Conservation (phyloP, 352 stramenopile genomes). For the Hyaloperonospora arabidopsidis region DNA sequence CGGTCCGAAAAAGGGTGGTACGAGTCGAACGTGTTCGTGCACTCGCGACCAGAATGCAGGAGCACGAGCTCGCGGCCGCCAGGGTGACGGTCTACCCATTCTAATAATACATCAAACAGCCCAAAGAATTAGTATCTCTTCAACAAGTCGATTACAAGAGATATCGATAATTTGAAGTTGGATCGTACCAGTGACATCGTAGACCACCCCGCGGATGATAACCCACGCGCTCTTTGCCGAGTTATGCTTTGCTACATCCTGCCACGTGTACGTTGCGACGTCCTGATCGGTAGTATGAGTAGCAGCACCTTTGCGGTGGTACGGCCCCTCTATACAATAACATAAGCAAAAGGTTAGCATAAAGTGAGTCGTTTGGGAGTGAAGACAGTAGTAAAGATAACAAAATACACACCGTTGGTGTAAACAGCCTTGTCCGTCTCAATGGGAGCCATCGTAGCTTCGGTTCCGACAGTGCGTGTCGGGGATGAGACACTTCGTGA, state of each 20-base stretch:
- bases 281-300: constrained; percentile 15
- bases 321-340: constrained; percentile 30
- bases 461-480: background rate
- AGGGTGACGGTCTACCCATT: constrained; percentile 78
- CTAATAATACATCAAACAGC: constrained; percentile 20
- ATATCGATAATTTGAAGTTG: too few species aligned
- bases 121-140: too few species aligned
- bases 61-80: constrained; percentile 76
- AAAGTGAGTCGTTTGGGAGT: background rate
- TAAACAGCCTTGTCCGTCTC: constrained; percentile 22
- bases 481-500: too few species aligned
- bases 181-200: constrained; percentile 85
- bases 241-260: constrained; percentile 93
- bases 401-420: constrained; percentile 17
- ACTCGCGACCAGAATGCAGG: constrained; percentile 74
- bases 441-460: constrained; percentile 27
- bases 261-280: constrained; percentile 80
- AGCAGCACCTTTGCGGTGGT: constrained; percentile 46
- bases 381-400: background rate
- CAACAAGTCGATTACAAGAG: too few species aligned
- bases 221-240: constrained; percentile 94
- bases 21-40: constrained; percentile 86
- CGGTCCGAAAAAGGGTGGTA: constrained; percentile 86
- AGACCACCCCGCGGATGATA: constrained; percentile 90
- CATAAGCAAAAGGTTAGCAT: too few species aligned